Base-by-base conservation (phyloP, 75 land plant species). In the Larix kaempferi region DNA sequence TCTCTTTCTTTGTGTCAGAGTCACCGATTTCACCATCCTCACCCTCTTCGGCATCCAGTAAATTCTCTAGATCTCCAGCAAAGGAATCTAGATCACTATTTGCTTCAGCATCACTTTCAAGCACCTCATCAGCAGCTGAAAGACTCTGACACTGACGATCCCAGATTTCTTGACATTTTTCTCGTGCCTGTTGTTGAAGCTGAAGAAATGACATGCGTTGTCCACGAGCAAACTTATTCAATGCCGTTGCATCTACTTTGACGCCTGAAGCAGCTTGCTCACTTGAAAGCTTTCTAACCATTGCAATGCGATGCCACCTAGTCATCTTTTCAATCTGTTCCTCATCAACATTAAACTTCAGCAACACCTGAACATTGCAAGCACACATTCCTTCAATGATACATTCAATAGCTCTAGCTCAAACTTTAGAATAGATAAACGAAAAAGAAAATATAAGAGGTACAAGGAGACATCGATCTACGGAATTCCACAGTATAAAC, bases 81-180 rank as follows among this genome's bases (percentile, higher is more conserved):
- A 95, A 97, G 33, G 99, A 94, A 84, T 97, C 99, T 49, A 97
- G 79, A 78, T 97, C 99, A 78, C 98, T 94, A 79, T 91, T 93
- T 66, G 90, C 98, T 74, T 95, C 99, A 64, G 89, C 88, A 33
- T 98, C 99, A 83, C 88, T 89, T 58, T 91, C 99, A 76, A 86
- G 84, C 55, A 90, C 94, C 57, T 91, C 99, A 66, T 92, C 92
- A 54, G 78, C 79, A 66, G 88, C 86, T 23, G 89, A 91, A 49
- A 98, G 92, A 85, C 91, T 88, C 75, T 95, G 96, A 71, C 85
- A 86, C 81, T 98, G 99, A 14, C 92, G 81, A 78, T 98, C 99
- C 99, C 99, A 98, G 25, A 95, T 95, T 79, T 95, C 98, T 74
- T 98, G 99, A 76, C 98, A 98, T 77, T 95, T 98, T 78, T 95